These are phyloP conservation scores for Yarrowia deformans DNA, from an alignment of 805 yeast species.

Conservation along the genomic window DNA sequence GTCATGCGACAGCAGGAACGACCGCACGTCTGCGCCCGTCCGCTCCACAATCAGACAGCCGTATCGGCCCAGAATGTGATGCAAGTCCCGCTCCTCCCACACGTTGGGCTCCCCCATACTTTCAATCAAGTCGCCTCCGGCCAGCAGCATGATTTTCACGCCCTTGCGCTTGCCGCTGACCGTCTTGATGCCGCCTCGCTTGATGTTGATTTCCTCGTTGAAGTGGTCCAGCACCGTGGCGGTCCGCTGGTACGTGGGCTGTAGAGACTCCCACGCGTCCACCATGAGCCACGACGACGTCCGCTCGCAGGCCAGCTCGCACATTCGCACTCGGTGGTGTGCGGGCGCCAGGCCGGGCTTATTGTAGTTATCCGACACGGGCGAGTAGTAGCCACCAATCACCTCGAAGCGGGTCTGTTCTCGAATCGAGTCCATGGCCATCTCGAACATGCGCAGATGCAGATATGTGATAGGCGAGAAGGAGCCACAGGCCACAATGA, in stretches of 20 bases:
- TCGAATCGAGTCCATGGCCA: constrained; percentile 93
- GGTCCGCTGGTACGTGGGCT: constrained; percentile 88
- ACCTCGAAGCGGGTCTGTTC: constrained; percentile 95
- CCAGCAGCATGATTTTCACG: constrained; percentile 92
- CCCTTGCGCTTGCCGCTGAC: constrained; percentile 62
- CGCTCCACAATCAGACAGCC: constrained; percentile 97
- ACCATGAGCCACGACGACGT: constrained; percentile 98
- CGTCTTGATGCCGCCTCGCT: constrained; percentile 80
- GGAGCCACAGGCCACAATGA: constrained; percentile 96
- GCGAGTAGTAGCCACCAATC: constrained; percentile 94
- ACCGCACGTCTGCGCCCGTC: constrained; percentile 94
- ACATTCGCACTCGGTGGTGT: constrained; percentile 92
- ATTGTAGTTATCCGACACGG: constrained; percentile 87
- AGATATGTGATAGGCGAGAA: constrained; percentile 95
- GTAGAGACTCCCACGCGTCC: constrained; percentile 98
- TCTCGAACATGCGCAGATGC: constrained; percentile 96
- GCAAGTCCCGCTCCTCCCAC: constrained; percentile 96
- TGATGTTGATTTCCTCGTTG: constrained; percentile 91
- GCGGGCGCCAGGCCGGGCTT: constrained; percentile 93
- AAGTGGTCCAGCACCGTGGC: constrained; percentile 96
- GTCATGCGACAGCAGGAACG: constrained; percentile 90
- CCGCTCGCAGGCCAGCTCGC: constrained; percentile 96
- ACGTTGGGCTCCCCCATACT: constrained; percentile 99
- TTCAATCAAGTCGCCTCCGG: constrained; percentile 97
- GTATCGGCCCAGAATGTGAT: constrained; percentile 92